A percentile compares a stretch with the other conserved stretches of the same genome.
Conservation (phyloP, 345 rosid species). For the Durio zibethinus region DNA sequence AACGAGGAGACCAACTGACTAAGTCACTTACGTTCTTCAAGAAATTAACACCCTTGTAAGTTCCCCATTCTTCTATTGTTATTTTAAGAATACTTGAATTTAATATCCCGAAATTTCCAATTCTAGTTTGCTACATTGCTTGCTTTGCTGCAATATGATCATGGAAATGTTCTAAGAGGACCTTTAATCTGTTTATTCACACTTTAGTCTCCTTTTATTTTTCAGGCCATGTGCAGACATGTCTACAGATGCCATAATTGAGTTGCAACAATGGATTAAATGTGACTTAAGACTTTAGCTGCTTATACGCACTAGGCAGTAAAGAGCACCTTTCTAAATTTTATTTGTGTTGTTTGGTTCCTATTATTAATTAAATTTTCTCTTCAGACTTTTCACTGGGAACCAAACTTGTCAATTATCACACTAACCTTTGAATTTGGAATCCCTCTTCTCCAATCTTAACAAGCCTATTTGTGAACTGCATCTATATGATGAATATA, state of each 20-base stretch:
- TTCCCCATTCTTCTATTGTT: not conserved
- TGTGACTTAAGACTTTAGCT: not conserved
- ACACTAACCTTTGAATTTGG: not conserved
- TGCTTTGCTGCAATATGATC: not conserved
- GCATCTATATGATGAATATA: conserved; percentile 2
- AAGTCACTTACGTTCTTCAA: conserved; percentile 82
- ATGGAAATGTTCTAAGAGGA: not conserved
- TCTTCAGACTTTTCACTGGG: not conserved
- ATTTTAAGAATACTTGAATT: not conserved
- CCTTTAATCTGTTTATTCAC: not conserved
- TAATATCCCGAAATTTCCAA: not conserved
- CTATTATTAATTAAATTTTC: not conserved
- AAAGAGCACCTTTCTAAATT: not conserved
- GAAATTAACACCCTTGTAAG: conserved; percentile 84
- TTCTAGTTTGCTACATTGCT: not conserved
- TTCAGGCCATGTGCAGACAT: not conserved
- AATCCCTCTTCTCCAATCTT: not conserved
- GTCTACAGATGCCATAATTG: not conserved
- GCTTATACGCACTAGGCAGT: not conserved
- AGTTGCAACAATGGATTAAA: not conserved
- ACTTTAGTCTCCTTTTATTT: not conserved
- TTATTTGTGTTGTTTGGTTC: not conserved
- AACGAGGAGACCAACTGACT: conserved; percentile 97
- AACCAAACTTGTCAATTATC: not conserved
- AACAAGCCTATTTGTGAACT: not conserved